Percentiles rank a stretch among this genome's conserved stretches.
Evolutionary conservation across 78 protist genomes (phyloP).

Genomic region (Bigelowiella natans): DNA sequence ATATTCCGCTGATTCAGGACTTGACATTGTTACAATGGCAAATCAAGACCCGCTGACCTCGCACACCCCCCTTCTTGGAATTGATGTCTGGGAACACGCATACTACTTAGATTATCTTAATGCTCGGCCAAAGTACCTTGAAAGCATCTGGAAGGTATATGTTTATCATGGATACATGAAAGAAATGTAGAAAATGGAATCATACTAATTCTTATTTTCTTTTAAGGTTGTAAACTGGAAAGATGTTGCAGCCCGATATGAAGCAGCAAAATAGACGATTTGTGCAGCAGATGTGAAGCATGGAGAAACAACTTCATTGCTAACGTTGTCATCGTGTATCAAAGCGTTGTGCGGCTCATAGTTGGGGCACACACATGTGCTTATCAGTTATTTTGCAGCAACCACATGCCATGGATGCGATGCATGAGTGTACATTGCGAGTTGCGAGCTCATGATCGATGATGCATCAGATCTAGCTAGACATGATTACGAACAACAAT

Average conservation of each 20-base stretch:
- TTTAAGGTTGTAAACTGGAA: neutral
- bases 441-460: too few relatives aligned
- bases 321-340: too few relatives aligned
- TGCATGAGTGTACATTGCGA: too few relatives aligned
- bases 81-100: slow-evolving; percentile 51
- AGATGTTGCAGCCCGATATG: neutral
- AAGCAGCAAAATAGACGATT: neutral
- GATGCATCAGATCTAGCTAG: too few relatives aligned
- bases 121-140: slow-evolving; percentile 32
- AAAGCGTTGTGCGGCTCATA: too few relatives aligned
- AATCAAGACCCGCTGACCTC: slow-evolving; percentile 6
- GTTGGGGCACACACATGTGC: too few relatives aligned
- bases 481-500: too few relatives aligned
- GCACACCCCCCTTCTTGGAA: neutral
- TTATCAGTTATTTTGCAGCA: too few relatives aligned
- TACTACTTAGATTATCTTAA: slow-evolving; percentile 44
- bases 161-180: neutral
- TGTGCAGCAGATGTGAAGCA: too few relatives aligned
- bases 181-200: neutral
- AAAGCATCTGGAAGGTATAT: neutral
- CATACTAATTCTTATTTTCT: neutral
- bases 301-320: too few relatives aligned
- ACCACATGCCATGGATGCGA: too few relatives aligned
- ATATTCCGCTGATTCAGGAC: too few relatives aligned
- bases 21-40: neutral